Conservation (phyloP, 352 stramenopile genomes). For the Aphanomyces euteiches region DNA sequence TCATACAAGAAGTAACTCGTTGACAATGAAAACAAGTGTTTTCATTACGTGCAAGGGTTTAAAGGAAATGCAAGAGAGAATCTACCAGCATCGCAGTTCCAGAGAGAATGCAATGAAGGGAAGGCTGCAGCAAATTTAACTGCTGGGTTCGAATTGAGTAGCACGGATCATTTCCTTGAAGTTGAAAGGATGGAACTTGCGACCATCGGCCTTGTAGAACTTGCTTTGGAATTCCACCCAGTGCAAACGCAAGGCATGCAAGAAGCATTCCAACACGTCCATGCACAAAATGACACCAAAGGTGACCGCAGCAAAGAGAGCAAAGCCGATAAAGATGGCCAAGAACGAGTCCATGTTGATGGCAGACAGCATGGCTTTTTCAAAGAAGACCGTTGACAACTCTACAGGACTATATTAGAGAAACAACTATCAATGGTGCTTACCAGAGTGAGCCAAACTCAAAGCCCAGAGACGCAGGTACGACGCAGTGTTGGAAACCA, state of each 20-base stretch:
- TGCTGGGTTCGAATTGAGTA: slow-evolving; percentile 21
- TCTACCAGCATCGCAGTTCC: no score
- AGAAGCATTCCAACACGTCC: slow-evolving; percentile 99
- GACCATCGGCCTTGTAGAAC: slow-evolving; percentile 97
- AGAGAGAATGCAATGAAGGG: no score
- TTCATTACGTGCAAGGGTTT: no score
- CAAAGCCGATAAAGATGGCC: slow-evolving; percentile 94
- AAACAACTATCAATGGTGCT: not conserved
- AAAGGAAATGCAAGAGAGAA: no score
- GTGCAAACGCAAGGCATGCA: slow-evolving; percentile 98
- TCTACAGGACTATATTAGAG: slow-evolving; percentile 40
- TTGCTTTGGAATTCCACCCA: slow-evolving; percentile 99
- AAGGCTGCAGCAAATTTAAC: not conserved
- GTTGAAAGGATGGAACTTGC: slow-evolving; percentile 95
- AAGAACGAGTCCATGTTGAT: slow-evolving; percentile 97
- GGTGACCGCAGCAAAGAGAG: slow-evolving; percentile 90
- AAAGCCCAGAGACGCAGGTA: slow-evolving; percentile 99
- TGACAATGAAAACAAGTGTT: no score
- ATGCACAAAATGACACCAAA: slow-evolving; percentile 98
- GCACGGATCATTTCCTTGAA: slow-evolving; percentile 79
- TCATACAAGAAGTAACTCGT: no score
- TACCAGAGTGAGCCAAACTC: slow-evolving; percentile 94
- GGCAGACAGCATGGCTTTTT: slow-evolving; percentile 97
- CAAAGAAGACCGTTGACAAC: slow-evolving; percentile 93
- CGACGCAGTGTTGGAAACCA: slow-evolving; percentile 99